Base-by-base conservation (phyloP, 1,139 yeast genomes). In the Debaryomyces sp. region DNA sequence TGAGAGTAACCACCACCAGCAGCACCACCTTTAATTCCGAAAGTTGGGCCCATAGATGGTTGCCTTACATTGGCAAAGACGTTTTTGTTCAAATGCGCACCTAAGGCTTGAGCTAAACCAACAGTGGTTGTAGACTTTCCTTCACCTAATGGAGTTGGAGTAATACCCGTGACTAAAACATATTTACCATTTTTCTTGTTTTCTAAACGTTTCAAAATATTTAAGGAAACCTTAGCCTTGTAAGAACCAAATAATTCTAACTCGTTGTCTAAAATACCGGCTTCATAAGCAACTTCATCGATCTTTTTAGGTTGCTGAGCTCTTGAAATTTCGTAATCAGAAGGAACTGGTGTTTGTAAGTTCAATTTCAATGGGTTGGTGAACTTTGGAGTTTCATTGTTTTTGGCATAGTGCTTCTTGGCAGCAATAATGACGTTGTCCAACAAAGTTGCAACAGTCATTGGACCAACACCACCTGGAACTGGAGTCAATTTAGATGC, bases 1-100 rank as follows among this genome's bases (percentile, higher is more conserved):
- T 94, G 98, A 8, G 98, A 87, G 73, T 92, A 94, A 52, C 99
- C 99, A 67, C 99, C 99, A 66, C 99, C 99, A 17, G 99, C 98
- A 55, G 99, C 99, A 72, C 99, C 99, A 68, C 98, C 98, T 74
- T 92, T 94, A 66, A 94, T 91, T 72, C 99, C 99, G 63, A 94
- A 94, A 18, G 99, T 94, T 52, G 99, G 99, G 46, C 99, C 99
- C 97, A 94, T 92, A 15, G 96, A 88, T 39, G 99, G 99, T 71
- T 94, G 99, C 73, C 99, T 87, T 50, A 94, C 97, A 66, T 90
- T 92, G 54, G 99, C 99, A 66, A 94, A 87, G 18, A 92, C 92
- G 52, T 87, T 84, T 70, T 89, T 87, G 55, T 87, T 82, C 62
- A 92, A 78, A 62, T 90, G 96, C 40, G 97, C 97, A 57, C 97